These are phyloP conservation scores for Viola odorata DNA, from an alignment of 345 rosid genomes.

Conservation along the genomic window DNA sequence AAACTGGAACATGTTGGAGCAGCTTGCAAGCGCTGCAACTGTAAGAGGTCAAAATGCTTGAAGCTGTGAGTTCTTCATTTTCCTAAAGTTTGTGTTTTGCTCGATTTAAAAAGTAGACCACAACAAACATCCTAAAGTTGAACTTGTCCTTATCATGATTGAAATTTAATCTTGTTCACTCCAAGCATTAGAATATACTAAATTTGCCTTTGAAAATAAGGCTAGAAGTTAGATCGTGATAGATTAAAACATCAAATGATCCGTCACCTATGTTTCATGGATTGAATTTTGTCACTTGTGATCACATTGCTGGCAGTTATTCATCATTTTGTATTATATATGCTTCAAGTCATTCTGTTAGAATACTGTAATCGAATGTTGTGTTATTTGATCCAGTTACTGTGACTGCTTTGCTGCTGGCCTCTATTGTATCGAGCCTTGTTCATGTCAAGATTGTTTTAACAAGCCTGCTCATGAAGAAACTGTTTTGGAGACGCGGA, in stretches of 20 bases:
- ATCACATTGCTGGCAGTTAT: no score
- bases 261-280: no score
- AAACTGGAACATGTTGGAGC: slow-evolving; percentile 23
- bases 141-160: not conserved
- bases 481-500: slow-evolving; percentile 45
- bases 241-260: not conserved
- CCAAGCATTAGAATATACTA: not conserved
- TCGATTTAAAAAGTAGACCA: no score
- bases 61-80: slow-evolving; percentile 23
- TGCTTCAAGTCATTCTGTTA: no score
- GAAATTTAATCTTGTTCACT: not conserved
- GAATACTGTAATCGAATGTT: slow-evolving; percentile 13
- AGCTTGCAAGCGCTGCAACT: slow-evolving; percentile 27
- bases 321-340: no score
- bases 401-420: slow-evolving; percentile 92
- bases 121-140: not conserved
- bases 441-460: slow-evolving; percentile 64
- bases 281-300: no score
- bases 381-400: slow-evolving; percentile 38
- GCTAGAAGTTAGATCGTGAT: not conserved
- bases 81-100: not conserved
- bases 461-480: slow-evolving; percentile 55
- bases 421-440: slow-evolving; percentile 62
- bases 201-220: not conserved
- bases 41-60: slow-evolving; percentile 31